These are phyloP conservation scores for Hibiscus mutabilis DNA, from an alignment of 345 rosid species.

Conservation along the genomic window DNA sequence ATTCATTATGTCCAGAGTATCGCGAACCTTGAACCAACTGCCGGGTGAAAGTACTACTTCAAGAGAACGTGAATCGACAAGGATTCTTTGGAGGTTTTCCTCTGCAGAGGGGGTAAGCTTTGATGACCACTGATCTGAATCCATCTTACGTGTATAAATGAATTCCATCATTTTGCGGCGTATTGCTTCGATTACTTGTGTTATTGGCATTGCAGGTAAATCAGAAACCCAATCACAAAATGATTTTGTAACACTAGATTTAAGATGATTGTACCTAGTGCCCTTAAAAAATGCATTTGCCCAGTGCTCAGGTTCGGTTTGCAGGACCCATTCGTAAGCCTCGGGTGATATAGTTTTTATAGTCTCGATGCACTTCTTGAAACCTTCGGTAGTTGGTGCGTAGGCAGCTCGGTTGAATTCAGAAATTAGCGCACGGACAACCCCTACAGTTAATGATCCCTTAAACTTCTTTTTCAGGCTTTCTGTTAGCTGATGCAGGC, in stretches of 20 bases:
- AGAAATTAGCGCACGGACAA: conserved; percentile 27
- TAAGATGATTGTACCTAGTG: conserved; percentile 32
- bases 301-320: conserved; percentile 49
- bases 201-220: conserved; percentile 26
- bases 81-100: conserved; percentile 37
- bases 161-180: conserved; percentile 39
- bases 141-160: conserved; percentile 28
- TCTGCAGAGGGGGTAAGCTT: conserved; percentile 45
- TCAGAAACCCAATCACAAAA: conserved; percentile 38
- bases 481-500: conserved; percentile 30
- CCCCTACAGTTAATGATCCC: conserved; percentile 26
- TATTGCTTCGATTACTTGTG: conserved; percentile 28
- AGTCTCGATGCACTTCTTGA: conserved; percentile 33
- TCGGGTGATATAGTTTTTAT: conserved; percentile 39
- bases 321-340: conserved; percentile 53
- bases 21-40: conserved; percentile 49
- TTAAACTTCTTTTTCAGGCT: conserved; percentile 26
- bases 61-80: conserved; percentile 15
- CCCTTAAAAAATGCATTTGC: conserved; percentile 46
- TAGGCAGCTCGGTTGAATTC: conserved; percentile 35
- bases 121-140: conserved; percentile 36
- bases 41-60: conserved; percentile 44
- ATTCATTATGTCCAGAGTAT: conserved; percentile 24
- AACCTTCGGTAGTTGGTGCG: conserved; percentile 34
- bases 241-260: conserved; percentile 26